phyloP scores from a whole-genome alignment of 805 yeast species.

The Sugiyamaella americana region DNA sequence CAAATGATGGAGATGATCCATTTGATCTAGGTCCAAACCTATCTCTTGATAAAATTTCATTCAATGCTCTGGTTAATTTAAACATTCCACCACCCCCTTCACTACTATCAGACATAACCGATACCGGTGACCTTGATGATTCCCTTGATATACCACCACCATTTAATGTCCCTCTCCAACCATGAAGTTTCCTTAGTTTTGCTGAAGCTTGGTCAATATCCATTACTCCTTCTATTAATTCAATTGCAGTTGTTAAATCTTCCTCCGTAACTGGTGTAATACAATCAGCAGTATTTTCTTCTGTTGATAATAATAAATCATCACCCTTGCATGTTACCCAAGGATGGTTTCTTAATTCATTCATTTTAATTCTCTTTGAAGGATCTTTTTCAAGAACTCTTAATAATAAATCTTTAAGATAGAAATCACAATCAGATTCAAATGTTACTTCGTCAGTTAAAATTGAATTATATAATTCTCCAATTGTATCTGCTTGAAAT shows the following conservation, averaged over 20 bases:
- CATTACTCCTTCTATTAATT: slow-evolving; percentile 25
- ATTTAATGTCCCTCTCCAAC: slow-evolving; percentile 29
- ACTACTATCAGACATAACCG: slow-evolving; percentile 3
- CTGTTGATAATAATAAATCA: slow-evolving; percentile 31
- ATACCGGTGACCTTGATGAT: slow-evolving; percentile 11
- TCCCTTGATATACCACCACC: slow-evolving; percentile 8
- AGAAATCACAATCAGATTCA: slow-evolving; percentile 15
- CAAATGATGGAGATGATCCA: background rate
- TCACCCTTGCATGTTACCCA: slow-evolving; percentile 43
- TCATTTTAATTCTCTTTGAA: slow-evolving; percentile 56
- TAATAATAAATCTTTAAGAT: slow-evolving; percentile 51
- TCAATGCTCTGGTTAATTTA: slow-evolving; percentile 30
- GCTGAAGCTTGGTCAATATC: slow-evolving; percentile 20
- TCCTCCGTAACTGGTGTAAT: slow-evolving; percentile 32
- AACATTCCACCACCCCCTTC: slow-evolving; percentile 21
- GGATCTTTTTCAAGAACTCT: slow-evolving; percentile 65
- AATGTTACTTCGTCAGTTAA: slow-evolving; percentile 41
- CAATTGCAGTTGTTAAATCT: slow-evolving; percentile 34
- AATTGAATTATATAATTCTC: slow-evolving; percentile 69
- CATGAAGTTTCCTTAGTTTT: slow-evolving; percentile 27
- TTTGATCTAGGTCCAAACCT: background rate
- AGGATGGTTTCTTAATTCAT: slow-evolving; percentile 67
- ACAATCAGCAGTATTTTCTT: slow-evolving; percentile 32
- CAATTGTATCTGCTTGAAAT: slow-evolving; percentile 69
- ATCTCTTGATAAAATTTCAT: slow-evolving; percentile 21